These are phyloP conservation scores for Vitis hybrid DNA, from an alignment of 177 flowering plant genomes.

Conservation along the genomic window DNA sequence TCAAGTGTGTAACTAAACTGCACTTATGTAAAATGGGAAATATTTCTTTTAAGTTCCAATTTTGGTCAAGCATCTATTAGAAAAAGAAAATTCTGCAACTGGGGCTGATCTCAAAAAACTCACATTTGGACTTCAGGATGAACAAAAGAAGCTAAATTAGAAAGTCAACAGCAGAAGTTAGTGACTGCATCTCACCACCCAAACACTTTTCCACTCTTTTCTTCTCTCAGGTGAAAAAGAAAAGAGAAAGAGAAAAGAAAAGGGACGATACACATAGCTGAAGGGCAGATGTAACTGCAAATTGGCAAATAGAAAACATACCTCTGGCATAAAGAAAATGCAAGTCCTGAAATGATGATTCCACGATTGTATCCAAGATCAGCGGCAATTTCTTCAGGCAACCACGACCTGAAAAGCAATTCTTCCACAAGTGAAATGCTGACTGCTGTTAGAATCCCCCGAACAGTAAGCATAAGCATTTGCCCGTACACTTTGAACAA, in stretches of 20 bases:
- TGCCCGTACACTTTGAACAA: constrained; percentile 49
- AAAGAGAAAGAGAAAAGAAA: neutral
- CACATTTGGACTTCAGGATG: too few species aligned
- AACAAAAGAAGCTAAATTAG: too few species aligned
- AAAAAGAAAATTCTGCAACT: too few species aligned
- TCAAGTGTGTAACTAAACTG: too few species aligned
- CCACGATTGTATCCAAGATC: constrained; percentile 80
- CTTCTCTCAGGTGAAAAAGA: neutral
- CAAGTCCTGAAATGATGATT: constrained; percentile 76
- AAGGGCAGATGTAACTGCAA: neutral
- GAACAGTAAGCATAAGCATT: constrained; percentile 42
- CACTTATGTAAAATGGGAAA: too few species aligned
- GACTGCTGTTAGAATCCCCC: constrained; percentile 60
- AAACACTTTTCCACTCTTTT: too few species aligned
- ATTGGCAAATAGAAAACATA: constrained; percentile 19
- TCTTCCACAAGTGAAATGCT: constrained; percentile 72
- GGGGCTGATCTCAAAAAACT: too few species aligned
- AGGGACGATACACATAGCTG: neutral
- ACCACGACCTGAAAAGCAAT: constrained; percentile 89
- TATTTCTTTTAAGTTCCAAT: too few species aligned
- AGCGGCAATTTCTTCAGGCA: constrained; percentile 74
- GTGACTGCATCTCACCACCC: too few species aligned
- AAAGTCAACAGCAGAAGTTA: too few species aligned
- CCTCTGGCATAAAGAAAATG: constrained; percentile 78
- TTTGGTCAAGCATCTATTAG: too few species aligned